These are phyloP conservation scores for Trichoderma orchidacearum DNA, from an alignment of 495 filamentous ascomycete genomes.

Conservation along the genomic window DNA sequence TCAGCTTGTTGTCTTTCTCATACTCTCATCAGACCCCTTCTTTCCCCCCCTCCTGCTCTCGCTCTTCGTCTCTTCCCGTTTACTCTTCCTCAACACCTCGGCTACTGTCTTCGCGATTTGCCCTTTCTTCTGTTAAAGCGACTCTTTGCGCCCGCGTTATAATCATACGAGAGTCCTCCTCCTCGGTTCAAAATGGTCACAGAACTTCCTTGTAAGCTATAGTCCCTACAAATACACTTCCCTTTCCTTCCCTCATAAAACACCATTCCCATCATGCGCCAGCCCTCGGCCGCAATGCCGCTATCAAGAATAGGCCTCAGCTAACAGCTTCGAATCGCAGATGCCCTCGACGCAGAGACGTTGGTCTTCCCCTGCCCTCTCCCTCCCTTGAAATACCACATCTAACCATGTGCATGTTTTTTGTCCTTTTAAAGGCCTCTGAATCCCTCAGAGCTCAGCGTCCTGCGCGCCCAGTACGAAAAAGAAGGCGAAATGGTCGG, in stretches of 20 bases:
- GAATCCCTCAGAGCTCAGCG: slow-evolving; percentile 77
- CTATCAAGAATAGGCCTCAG: neutral
- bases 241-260: slow-evolving; percentile 1
- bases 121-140: neutral
- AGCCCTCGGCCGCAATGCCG: too few relatives aligned
- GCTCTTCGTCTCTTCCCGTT: neutral
- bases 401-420: neutral
- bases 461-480: slow-evolving; percentile 85
- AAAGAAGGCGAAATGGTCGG: slow-evolving; percentile 94
- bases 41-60: neutral
- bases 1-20: neutral
- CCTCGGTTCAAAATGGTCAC: slow-evolving; percentile 39
- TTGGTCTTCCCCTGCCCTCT: slow-evolving; percentile 20
- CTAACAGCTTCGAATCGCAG: slow-evolving; percentile 30
- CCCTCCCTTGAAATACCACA: neutral
- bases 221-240: slow-evolving; percentile 7
- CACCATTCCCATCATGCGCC: too few relatives aligned
- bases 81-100: neutral
- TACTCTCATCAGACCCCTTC: neutral
- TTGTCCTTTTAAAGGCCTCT: slow-evolving; percentile 47
- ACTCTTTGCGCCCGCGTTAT: neutral
- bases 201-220: slow-evolving; percentile 55
- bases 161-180: neutral
- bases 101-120: neutral
- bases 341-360: slow-evolving; percentile 97